Percentiles rank a stretch among this genome's conserved stretches.
phyloP scores from a whole-genome alignment of 2,329 filamentous ascomycete genomes.

The Cladosporium sp. region DNA sequence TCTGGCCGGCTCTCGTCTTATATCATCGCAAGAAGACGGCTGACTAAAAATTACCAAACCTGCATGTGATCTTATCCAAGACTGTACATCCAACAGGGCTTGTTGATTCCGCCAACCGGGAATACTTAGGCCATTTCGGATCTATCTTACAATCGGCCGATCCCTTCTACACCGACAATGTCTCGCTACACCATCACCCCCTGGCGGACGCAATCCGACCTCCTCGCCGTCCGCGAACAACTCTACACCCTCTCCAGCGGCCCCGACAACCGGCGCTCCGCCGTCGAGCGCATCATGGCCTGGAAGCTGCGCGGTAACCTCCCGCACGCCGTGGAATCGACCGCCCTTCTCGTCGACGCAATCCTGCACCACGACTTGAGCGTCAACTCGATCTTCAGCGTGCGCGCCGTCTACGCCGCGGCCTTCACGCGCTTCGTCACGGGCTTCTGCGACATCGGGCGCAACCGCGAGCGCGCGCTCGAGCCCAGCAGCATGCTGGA shows the following conservation, averaged over 20 bases:
- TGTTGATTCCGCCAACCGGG: background rate
- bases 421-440: conserved; percentile 69
- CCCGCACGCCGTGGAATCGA: conserved; percentile 74
- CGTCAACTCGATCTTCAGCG: conserved; percentile 50
- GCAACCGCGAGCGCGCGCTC: conserved; percentile 56
- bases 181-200: conserved; percentile 68
- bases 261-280: conserved; percentile 28
- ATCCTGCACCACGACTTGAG: conserved; percentile 55
- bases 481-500: conserved; percentile 61
- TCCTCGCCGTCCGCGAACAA: conserved; percentile 58
- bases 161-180: conserved; percentile 38
- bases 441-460: conserved; percentile 68
- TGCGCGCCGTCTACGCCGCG: conserved; percentile 64
- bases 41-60: conserved; percentile 11
- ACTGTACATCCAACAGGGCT: background rate
- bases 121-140: background rate
- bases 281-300: conserved; percentile 34
- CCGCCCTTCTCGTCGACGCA: conserved; percentile 65
- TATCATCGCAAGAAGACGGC: background rate
- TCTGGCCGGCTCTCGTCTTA: background rate
- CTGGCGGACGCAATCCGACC: conserved; percentile 61
- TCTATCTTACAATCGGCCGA: background rate
- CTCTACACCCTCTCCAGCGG: conserved; percentile 48
- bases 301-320: conserved; percentile 69
- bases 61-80: background rate